These are phyloP conservation scores for Globisporangium cylindrosporum DNA, from an alignment of 352 stramenopile species.

Conservation along the genomic window DNA sequence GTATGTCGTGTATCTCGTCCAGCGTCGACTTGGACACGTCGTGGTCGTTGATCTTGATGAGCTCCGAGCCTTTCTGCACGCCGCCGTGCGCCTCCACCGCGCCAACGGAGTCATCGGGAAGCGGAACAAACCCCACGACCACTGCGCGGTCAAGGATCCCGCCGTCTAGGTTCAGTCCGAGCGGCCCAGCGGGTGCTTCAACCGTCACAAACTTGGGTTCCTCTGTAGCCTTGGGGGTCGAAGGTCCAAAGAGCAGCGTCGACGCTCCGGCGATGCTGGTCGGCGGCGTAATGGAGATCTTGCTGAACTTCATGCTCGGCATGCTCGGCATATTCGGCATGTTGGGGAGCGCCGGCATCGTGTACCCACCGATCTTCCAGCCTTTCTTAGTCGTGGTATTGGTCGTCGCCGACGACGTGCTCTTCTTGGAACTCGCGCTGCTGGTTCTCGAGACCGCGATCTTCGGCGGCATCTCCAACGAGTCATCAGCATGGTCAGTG, in stretches of 20 bases:
- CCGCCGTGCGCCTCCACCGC: conserved; percentile 39
- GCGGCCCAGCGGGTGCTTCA: conserved; percentile 43
- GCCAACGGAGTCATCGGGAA: conserved; percentile 49
- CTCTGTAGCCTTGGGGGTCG: not conserved
- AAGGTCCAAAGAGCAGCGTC: conserved; percentile 19
- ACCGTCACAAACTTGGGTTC: conserved; percentile 34
- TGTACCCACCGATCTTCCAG: conserved; percentile 17
- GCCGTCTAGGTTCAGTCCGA: conserved; percentile 59
- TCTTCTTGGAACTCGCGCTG: not conserved
- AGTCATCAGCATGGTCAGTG: not conserved
- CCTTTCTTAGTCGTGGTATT: conserved; percentile 3
- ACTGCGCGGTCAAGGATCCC: conserved; percentile 32
- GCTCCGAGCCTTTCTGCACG: conserved; percentile 35
- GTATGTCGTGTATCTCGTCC: conserved; percentile 37
- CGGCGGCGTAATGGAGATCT: not conserved
- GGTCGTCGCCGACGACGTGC: not conserved
- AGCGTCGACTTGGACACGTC: conserved; percentile 49
- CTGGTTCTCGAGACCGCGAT: not conserved
- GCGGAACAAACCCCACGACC: conserved; percentile 56
- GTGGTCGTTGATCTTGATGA: conserved; percentile 63
- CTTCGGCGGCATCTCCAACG: not conserved
- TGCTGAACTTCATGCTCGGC: conserved; percentile 17
- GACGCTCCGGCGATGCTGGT: conserved; percentile 6
- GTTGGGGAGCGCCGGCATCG: conserved; percentile 9
- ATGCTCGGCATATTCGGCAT: conserved; percentile 9